Evolutionary conservation across 208 protist genomes (phyloP).

Genomic region (Crithidia brevicula): DNA sequence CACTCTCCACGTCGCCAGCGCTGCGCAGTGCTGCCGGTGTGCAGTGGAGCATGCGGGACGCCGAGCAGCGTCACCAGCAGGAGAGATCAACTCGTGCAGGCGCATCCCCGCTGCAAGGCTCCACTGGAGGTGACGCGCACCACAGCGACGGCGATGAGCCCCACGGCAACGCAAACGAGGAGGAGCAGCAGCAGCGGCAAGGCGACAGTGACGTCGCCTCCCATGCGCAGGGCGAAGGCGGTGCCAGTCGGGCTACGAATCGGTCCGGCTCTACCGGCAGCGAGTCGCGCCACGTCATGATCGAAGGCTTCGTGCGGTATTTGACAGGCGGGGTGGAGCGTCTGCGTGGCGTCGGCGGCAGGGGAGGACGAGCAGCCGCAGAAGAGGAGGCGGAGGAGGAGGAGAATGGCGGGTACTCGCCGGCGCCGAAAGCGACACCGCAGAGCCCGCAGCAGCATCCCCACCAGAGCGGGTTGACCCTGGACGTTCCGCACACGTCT

Average conservation of each 20-base stretch:
- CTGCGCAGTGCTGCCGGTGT: constrained; percentile 12
- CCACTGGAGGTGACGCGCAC: not conserved
- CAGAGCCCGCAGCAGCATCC: not conserved
- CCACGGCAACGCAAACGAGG: not conserved
- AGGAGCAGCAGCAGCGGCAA: constrained; percentile 1
- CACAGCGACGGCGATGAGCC: too few relatives aligned
- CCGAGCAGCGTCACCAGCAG: constrained; percentile 19
- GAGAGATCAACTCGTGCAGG: not conserved
- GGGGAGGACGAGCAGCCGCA: not conserved
- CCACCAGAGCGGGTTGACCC: constrained; percentile 38
- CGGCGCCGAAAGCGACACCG: constrained; percentile 8
- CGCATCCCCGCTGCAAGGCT: not conserved
- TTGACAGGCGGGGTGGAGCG: constrained; percentile 23
- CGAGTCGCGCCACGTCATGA: constrained; percentile 33
- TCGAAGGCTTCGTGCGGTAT: constrained; percentile 32
- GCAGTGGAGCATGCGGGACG: constrained; percentile 24
- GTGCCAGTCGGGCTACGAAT: constrained; percentile 2
- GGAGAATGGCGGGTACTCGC: not conserved
- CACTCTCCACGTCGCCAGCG: constrained; percentile 17
- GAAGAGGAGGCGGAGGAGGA: constrained; percentile 2
- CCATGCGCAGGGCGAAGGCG: constrained; percentile 1
- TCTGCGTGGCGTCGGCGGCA: constrained; percentile 9
- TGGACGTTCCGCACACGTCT: constrained; percentile 65
- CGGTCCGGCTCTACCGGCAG: not conserved
- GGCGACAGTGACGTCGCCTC: constrained; percentile 4